phyloP scores from a whole-genome alignment of 345 rosid genomes.

The Barbarea vulgaris region DNA sequence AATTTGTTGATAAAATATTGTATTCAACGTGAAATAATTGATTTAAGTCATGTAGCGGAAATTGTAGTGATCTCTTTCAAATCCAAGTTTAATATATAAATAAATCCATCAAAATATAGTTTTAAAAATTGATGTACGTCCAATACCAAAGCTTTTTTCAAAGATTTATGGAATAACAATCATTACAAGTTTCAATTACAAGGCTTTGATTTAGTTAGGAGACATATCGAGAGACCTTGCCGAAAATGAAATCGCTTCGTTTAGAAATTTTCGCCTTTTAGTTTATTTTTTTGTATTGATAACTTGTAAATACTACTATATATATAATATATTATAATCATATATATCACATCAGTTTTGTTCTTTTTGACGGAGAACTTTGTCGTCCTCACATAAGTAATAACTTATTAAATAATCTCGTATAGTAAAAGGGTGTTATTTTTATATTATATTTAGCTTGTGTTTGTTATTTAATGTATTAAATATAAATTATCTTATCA shows the following conservation, averaged over 20 bases:
- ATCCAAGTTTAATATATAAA: not conserved
- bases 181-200: conserved; percentile 45
- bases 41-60: conserved; percentile 8
- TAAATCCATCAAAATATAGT: not conserved
- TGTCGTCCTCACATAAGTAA: not conserved
- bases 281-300: conserved; percentile 25
- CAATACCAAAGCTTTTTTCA: conserved; percentile 3
- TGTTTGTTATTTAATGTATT: not conserved
- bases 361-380: conserved; percentile 22
- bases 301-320: conserved; percentile 44
- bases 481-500: conserved; percentile 2
- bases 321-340: not conserved
- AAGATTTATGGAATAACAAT: conserved; percentile 22
- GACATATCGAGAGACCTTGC: conserved; percentile 42
- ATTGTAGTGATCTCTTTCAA: not conserved
- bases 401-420: not conserved
- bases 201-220: conserved; percentile 52
- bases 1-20: not conserved
- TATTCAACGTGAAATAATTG: not conserved
- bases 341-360: conserved; percentile 37
- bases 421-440: not conserved
- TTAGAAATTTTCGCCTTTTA: conserved; percentile 16
- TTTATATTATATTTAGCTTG: conserved; percentile 9
- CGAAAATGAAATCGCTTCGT: conserved; percentile 64
- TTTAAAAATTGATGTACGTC: conserved; percentile 7